These are phyloP conservation scores for Sequoiadendron giganteum DNA, from an alignment of 75 land plant species.

Conservation along the genomic window DNA sequence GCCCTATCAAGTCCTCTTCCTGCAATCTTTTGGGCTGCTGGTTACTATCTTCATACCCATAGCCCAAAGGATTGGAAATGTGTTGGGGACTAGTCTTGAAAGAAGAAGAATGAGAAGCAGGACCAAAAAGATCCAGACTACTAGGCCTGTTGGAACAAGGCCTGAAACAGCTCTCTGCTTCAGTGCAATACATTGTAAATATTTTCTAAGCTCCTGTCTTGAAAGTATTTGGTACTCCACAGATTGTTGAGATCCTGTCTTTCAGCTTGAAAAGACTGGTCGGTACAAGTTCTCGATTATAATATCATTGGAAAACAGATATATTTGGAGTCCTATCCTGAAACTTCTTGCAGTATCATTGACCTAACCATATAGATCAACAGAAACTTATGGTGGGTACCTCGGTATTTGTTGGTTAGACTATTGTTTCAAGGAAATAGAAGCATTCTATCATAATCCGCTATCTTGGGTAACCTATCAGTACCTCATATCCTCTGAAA, in stretches of 20 bases:
- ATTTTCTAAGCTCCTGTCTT: background rate
- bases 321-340: background rate
- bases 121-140: background rate
- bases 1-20: conserved; percentile 15
- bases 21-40: conserved; percentile 6
- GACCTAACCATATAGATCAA: background rate
- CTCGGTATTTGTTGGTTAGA: conserved; percentile 2
- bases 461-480: background rate
- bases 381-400: background rate
- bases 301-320: background rate
- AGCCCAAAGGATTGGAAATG: background rate
- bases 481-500: background rate
- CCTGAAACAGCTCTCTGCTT: conserved; percentile 11
- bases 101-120: background rate
- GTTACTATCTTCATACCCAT: background rate
- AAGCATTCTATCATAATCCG: background rate
- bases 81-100: background rate
- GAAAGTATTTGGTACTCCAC: background rate
- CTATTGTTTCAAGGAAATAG: background rate
- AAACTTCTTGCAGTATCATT: background rate
- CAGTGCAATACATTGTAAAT: conserved; percentile 8
- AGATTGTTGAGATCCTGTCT: conserved; percentile 4
- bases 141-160: background rate
- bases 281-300: background rate
- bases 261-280: background rate